Evolutionary conservation across 805 yeast genomes (phyloP).

Genomic region (Candida ovalis): DNA sequence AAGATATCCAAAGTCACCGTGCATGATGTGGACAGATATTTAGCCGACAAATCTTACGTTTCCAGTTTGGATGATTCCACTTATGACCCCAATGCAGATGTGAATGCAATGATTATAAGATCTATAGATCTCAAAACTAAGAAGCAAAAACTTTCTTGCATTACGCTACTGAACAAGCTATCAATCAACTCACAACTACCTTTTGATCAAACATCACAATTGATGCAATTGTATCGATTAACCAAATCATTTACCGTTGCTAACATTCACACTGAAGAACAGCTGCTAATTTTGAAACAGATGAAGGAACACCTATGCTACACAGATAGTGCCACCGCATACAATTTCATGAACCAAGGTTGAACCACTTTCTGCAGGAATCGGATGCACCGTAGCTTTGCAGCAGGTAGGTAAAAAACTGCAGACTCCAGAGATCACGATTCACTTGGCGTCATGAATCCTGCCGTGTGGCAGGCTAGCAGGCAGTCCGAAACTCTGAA

Average conservation of each 20-base stretch:
- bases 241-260: not conserved
- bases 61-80: not conserved
- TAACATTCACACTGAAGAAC: not conserved
- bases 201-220: not conserved
- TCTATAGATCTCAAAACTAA: not conserved
- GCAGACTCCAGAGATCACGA: not conserved
- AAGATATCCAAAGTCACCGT: not conserved
- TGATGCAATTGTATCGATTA: not conserved
- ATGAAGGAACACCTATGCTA: not conserved
- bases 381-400: no score
- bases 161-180: not conserved
- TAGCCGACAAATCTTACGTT: not conserved
- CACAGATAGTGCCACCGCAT: not conserved
- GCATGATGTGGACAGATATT: not conserved
- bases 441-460: no score
- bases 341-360: not conserved
- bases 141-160: not conserved
- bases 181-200: not conserved
- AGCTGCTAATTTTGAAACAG: not conserved
- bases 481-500: no score
- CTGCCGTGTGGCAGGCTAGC: no score
- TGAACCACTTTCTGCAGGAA: not conserved
- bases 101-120: not conserved
- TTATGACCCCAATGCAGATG: not conserved
- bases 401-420: no score